Percentiles rank a stretch among this genome's conserved stretches.
These are phyloP conservation scores for Zalaria sp. DNA, from an alignment of 2,329 filamentous ascomycete genomes.

Conservation along the genomic window DNA sequence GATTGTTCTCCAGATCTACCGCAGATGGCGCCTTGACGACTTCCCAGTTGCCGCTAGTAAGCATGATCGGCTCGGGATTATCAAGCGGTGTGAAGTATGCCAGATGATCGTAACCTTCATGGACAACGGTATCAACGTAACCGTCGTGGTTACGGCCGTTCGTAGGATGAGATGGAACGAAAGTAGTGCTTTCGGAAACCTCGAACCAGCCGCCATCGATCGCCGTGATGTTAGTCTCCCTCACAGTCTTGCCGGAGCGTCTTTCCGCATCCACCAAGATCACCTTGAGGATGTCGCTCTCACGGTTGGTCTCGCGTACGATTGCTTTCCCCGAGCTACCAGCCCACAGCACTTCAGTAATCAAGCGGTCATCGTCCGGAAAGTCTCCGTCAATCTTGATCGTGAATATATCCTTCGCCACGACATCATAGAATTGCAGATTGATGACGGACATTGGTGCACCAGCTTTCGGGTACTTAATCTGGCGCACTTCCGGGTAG, in stretches of 20 bases:
- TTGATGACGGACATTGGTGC: slow-evolving; percentile 85
- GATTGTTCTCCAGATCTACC: slow-evolving; percentile 68
- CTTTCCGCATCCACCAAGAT: slow-evolving; percentile 66
- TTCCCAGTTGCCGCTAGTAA: slow-evolving; percentile 86
- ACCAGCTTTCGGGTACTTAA: slow-evolving; percentile 96
- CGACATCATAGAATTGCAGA: slow-evolving; percentile 76
- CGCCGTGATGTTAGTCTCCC: slow-evolving; percentile 63
- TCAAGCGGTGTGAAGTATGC: slow-evolving; percentile 88
- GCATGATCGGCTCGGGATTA: slow-evolving; percentile 63
- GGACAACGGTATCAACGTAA: slow-evolving; percentile 81
- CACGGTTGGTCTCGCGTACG: slow-evolving; percentile 83
- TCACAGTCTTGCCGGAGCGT: slow-evolving; percentile 63
- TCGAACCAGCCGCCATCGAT: slow-evolving; percentile 98
- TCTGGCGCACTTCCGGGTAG: slow-evolving; percentile 78
- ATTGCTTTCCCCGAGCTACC: slow-evolving; percentile 60
- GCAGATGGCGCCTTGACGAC: slow-evolving; percentile 74
- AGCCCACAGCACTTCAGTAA: slow-evolving; percentile 88
- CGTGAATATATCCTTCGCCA: slow-evolving; percentile 61
- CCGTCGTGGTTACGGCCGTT: slow-evolving; percentile 64
- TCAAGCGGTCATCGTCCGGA: slow-evolving; percentile 65
- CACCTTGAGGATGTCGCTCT: slow-evolving; percentile 81
- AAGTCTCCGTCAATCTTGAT: slow-evolving; percentile 70
- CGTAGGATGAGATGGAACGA: slow-evolving; percentile 66
- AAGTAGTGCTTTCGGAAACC: slow-evolving; percentile 72
- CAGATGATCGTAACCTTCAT: slow-evolving; percentile 78